These are phyloP conservation scores for Holtermannia corniformis DNA, from an alignment of 768 basidiomycete genomes.

Conservation along the genomic window DNA sequence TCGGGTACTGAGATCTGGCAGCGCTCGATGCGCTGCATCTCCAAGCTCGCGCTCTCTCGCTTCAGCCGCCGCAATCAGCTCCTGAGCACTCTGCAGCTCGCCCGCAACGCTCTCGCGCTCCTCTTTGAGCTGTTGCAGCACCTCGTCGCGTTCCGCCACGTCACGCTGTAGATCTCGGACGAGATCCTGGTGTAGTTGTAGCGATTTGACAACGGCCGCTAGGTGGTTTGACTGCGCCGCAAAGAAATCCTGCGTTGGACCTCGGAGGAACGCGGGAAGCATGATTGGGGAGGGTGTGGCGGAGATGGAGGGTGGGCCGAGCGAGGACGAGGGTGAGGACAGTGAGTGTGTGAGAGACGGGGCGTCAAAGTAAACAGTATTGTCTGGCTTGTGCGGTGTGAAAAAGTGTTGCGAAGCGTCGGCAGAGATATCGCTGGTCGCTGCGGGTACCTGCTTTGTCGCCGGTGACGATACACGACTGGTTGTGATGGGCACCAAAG, in stretches of 20 bases:
- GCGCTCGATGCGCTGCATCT: too few species aligned
- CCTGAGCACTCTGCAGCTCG: constrained; percentile 17
- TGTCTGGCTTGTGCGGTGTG: constrained; percentile 2
- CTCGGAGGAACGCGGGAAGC: neutral
- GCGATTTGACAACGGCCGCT: constrained; percentile 15
- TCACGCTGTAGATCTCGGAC: constrained; percentile 21
- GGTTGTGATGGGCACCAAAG: neutral
- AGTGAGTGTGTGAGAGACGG: constrained; percentile 8
- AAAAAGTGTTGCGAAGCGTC: neutral
- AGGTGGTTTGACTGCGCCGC: constrained; percentile 27
- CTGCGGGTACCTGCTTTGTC: neutral
- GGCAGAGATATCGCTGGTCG: neutral
- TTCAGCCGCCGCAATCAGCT: neutral
- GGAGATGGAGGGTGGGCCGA: neutral
- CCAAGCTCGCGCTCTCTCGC: neutral
- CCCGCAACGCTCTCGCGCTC: constrained; percentile 8
- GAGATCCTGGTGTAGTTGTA: constrained; percentile 20
- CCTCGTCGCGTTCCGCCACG: constrained; percentile 25
- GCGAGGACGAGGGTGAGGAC: constrained; percentile 1
- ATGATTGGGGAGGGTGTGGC: neutral
- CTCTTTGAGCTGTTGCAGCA: constrained; percentile 21
- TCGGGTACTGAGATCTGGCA: neutral
- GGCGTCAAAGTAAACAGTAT: constrained; percentile 29
- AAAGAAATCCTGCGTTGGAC: constrained; percentile 23
- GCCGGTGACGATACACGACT: too few species aligned